These are phyloP conservation scores for Arxiozyma bovina DNA, from an alignment of 1,139 yeast species.

Conservation along the genomic window DNA sequence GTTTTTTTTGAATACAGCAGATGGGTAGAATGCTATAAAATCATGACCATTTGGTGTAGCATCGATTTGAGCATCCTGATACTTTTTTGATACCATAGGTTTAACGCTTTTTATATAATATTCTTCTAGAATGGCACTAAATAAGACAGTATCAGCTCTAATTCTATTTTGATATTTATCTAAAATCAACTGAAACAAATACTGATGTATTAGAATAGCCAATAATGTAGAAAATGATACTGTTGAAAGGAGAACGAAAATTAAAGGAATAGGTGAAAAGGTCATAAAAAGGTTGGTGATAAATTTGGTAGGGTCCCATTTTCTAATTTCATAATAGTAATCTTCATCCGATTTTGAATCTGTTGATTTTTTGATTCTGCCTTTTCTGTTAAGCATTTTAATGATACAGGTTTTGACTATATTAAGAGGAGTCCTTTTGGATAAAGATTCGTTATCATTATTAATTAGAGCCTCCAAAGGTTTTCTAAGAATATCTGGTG, in stretches of 20 bases:
- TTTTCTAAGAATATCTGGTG: conserved; percentile 19
- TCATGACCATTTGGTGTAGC: conserved; percentile 40
- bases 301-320: conserved; percentile 55
- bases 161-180: conserved; percentile 41
- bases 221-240: conserved; percentile 37
- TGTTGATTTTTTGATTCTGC: not conserved
- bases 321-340: conserved; percentile 43
- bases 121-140: conserved; percentile 55
- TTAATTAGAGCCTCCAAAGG: conserved; percentile 18
- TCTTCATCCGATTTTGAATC: conserved; percentile 11
- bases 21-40: conserved; percentile 33
- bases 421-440: conserved; percentile 16
- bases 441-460: conserved; percentile 17
- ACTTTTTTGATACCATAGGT: conserved; percentile 46
- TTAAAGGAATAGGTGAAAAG: conserved; percentile 49
- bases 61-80: conserved; percentile 59
- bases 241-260: conserved; percentile 34
- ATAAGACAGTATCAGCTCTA: conserved; percentile 52
- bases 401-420: not conserved
- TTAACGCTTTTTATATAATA: conserved; percentile 57
- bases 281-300: conserved; percentile 40
- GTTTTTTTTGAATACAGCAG: conserved; percentile 29
- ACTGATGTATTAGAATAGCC: conserved; percentile 35
- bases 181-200: conserved; percentile 37
- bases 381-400: not conserved